Evolutionary conservation across 1,284 basidiomycete genomes (phyloP), one percentile per base, ranked within the genome.

Genomic region (Kalmanozyma brasiliensis): DNA sequence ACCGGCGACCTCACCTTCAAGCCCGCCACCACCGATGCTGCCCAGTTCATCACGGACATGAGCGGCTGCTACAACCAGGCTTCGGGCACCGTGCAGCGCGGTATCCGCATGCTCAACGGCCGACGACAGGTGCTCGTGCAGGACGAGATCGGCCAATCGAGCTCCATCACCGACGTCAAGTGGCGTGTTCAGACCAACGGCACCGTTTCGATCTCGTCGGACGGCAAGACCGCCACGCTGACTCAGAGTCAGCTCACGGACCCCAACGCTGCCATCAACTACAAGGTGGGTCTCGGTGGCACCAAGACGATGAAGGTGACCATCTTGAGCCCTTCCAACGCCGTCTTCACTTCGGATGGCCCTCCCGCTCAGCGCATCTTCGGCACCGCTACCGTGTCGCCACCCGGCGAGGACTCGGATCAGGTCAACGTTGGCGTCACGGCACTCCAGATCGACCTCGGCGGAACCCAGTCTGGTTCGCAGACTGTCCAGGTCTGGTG

Each of bases 111-210:
- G 73, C 82, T 98, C 69, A 98, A 98, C 84, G 86, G 85, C 37
- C 89, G 96, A 59, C 88, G 87, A 70, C 96, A 98, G 84, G 88
- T 98, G n/a, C 88, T 99, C 8, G 82, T 84, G 4, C 83, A 83
- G 46, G 84, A 85, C 65, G 84, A 85, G 72, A 78, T 83, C 23
- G 67, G 55, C 8, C 62, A 66, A 53, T 64, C 65, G 16, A 60
- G 55, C 49, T 29, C 13, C 13, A 70, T 71, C 57, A 73, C 52
- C 43, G 36, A 60, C 37, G 84, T 94, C 55, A 87, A 90, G 85
- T 98, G 95, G 95, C 88, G 94, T 45, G 92, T 94, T 86, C 94
- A 99, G 83, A 98, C 96, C 63, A 98, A 95, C 79, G 90, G 89
- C 34, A 89, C 88, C 6, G 76, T 84, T 45, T 47, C 76, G 1